A percentile compares a stretch with the other conserved stretches of the same genome.
Conservation (phyloP, 148 eudicot species). For the Rhododendron mucronatum region DNA sequence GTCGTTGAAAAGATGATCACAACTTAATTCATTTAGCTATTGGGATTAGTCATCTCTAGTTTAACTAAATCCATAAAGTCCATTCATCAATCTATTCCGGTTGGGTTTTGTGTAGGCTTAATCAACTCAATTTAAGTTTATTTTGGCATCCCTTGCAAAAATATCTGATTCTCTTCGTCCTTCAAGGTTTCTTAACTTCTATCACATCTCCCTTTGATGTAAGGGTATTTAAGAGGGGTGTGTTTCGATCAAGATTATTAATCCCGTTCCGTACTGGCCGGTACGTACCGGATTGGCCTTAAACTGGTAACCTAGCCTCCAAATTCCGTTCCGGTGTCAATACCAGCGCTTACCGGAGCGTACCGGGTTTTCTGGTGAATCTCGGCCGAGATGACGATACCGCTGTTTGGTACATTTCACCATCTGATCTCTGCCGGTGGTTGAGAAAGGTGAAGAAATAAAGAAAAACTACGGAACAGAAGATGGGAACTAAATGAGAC, state of each 20-base stretch:
- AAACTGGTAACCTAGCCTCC: no score
- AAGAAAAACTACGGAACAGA: no score
- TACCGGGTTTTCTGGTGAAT: no score
- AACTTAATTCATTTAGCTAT: not conserved
- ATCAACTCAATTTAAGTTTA: not conserved
- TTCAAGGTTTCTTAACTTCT: not conserved
- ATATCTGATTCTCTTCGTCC: not conserved
- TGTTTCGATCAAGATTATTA: not conserved
- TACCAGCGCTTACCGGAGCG: no score
- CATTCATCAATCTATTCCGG: not conserved
- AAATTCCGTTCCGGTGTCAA: no score
- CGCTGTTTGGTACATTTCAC: no score
- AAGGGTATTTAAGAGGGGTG: not conserved
- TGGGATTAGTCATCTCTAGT: not conserved
- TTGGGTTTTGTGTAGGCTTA: not conserved
- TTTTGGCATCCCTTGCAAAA: not conserved
- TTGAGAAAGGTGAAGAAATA: no score
- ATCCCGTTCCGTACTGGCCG: no score
- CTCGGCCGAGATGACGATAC: no score
- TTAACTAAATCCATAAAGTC: not conserved
- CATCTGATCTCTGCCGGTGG: no score
- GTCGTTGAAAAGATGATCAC: not conserved
- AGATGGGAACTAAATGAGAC: no score
- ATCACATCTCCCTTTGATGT: not conserved
- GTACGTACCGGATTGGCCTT: no score